A percentile compares a stretch with the other conserved stretches of the same genome.
These are phyloP conservation scores for Ammopiptanthus mongolicus DNA, from an alignment of 306 rosid genomes.

Conservation along the genomic window DNA sequence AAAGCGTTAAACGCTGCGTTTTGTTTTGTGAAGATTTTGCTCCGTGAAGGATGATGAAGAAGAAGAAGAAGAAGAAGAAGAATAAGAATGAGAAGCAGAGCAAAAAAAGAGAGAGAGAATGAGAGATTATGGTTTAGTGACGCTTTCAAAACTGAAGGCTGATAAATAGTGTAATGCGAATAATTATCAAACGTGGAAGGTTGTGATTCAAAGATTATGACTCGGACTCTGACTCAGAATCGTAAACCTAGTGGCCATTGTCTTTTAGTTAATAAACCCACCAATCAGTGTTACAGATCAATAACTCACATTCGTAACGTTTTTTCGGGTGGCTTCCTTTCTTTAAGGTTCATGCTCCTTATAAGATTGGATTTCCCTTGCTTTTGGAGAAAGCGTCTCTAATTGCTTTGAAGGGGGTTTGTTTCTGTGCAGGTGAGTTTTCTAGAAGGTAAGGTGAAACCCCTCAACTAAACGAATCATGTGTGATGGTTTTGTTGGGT, in stretches of 20 bases:
- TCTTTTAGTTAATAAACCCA: neutral
- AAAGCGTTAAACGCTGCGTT: neutral
- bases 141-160: constrained; percentile 20
- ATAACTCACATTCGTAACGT: neutral
- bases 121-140: neutral
- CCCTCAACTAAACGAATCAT: neutral
- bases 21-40: too few species aligned
- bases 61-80: neutral
- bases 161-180: neutral
- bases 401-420: neutral
- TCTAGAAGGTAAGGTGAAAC: neutral
- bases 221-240: neutral
- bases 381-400: neutral
- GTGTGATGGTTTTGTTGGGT: neutral
- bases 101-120: neutral
- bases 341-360: neutral
- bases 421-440: neutral
- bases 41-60: too few species aligned
- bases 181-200: neutral
- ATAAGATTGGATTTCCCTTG: neutral
- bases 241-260: neutral
- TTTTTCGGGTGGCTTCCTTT: neutral
- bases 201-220: neutral
- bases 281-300: neutral
- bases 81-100: neutral